Evolutionary conservation across 106 monocot species (phyloP).

Genomic region (Dendrobium officinale): DNA sequence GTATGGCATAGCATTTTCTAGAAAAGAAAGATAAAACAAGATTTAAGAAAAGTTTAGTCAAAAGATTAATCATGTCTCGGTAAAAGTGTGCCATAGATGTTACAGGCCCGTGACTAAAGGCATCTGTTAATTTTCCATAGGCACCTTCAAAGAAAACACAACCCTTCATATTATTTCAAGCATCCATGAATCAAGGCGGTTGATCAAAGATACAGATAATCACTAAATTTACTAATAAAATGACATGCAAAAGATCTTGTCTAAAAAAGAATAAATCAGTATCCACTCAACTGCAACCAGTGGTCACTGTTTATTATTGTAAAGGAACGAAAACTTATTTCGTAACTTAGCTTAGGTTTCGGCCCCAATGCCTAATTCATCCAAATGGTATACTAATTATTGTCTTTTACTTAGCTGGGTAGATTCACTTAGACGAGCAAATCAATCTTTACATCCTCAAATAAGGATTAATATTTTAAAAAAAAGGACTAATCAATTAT

Average conservation of each 20-base stretch:
- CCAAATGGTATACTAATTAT: neutral
- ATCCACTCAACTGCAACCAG: neutral
- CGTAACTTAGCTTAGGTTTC: neutral
- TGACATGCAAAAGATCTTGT: neutral
- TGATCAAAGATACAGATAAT: too few species aligned
- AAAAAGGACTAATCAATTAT: too few species aligned
- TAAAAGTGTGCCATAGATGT: neutral
- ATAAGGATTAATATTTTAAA: too few species aligned
- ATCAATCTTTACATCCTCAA: neutral
- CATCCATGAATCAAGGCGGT: too few species aligned
- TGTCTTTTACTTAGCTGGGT: neutral
- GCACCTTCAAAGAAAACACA: neutral
- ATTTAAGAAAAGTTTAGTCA: neutral
- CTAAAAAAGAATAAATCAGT: neutral
- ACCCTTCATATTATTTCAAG: neutral
- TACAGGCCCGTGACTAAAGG: neutral
- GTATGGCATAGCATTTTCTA: neutral
- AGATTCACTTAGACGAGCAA: neutral
- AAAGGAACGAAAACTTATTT: neutral
- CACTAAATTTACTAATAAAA: neutral
- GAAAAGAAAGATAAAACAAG: neutral
- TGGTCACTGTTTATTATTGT: neutral
- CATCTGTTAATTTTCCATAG: neutral
- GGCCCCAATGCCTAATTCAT: neutral
- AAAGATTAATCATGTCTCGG: neutral